Base-by-base conservation (phyloP, 352 stramenopile species). In the Pythium pyrilobum region DNA sequence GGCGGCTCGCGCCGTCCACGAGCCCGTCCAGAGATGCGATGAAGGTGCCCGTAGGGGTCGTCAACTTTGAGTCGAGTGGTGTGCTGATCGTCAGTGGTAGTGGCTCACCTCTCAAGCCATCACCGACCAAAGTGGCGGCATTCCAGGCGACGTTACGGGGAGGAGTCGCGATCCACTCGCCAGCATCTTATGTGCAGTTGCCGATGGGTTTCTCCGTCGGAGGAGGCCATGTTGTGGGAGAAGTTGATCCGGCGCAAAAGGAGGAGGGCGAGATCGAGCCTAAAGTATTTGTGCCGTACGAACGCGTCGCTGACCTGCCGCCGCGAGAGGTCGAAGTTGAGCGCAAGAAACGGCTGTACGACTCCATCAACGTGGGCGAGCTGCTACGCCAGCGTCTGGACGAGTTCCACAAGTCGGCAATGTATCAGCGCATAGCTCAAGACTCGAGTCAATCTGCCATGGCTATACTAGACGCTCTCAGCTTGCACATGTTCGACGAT, bases 401-500 rank as follows among this genome's bases (percentile, higher is more conserved):
- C 5, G 47, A 31, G n/a, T 71, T 78, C 32, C 62, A 66, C 52
- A 36, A 56, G 36, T 71, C 55, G 23, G 16, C 59, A n/a, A 64
- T 74, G 55, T 74, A 71, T 41, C 39, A 61, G 37, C 48, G 42
- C 12, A 44, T 77, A 11, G 36, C 36, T 0, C 66, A 71, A 39
- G 68, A 77, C 41, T 29, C 68, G 3, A 74, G 64, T 33, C 56
- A 66, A 6, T 56, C 58, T 10, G 64, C 56, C 0, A 64, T 60
- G 58, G 50, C 55, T 23, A 73, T 92, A 34, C 59, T 91, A 16
- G 77, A 87, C 16, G 69, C 48, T 3, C 55, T 95, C 33, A 77
- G 65, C 23, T 59, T 95, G 5, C 66, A 88, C 33, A 40, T 77
- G 21, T 95, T 95, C 25, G 84, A 95, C 54, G 84, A 95, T 28